Evolutionary conservation across 305 asterid genomes (phyloP).

Genomic region (Solanum hybrid): DNA sequence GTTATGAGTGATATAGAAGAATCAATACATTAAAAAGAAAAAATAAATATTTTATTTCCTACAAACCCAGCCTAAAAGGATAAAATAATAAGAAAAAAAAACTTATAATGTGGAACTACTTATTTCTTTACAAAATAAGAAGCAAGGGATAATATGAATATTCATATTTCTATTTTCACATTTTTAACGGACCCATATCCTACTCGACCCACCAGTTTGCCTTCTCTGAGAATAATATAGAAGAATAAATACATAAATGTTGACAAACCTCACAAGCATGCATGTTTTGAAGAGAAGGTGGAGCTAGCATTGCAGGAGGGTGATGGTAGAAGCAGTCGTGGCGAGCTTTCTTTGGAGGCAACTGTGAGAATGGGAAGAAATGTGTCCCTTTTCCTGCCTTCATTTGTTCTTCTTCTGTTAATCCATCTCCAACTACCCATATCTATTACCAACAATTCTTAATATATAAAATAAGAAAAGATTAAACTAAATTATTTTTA

Average conservation of each 20-base stretch:
- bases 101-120: not conserved
- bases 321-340: conserved; percentile 37
- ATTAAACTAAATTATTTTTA: not conserved
- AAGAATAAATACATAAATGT: not conserved
- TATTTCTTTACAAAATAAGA: not conserved
- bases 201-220: not conserved
- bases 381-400: conserved; percentile 56
- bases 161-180: not conserved
- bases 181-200: not conserved
- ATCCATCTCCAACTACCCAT: conserved; percentile 74
- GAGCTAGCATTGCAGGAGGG: conserved; percentile 74
- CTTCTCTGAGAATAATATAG: not conserved
- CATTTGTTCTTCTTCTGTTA: conserved; percentile 40
- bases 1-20: not conserved
- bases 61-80: not conserved
- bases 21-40: not conserved
- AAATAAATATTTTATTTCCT: not conserved
- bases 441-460: conserved; percentile 17
- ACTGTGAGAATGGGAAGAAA: conserved; percentile 57
- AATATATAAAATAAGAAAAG: not conserved
- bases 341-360: conserved; percentile 59
- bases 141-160: not conserved
- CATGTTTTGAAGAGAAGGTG: conserved; percentile 42
- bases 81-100: no score
- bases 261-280: conserved; percentile 70